These are phyloP conservation scores for Solanum verrucosum DNA, from an alignment of 257 asterid genomes.

Conservation along the genomic window DNA sequence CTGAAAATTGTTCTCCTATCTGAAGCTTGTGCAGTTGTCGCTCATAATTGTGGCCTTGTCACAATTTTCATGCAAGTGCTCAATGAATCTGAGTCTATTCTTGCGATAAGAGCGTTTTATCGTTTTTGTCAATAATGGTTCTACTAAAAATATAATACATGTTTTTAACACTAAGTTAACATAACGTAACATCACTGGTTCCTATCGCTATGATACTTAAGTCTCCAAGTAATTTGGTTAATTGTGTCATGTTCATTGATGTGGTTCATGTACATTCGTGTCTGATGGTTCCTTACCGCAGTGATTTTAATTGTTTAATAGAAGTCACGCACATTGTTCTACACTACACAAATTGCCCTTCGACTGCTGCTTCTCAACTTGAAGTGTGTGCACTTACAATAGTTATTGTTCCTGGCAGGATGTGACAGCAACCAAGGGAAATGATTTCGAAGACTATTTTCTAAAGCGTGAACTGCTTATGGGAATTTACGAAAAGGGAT, in stretches of 20 bases:
- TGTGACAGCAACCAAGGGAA: slow-evolving; percentile 93
- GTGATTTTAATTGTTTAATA: not conserved
- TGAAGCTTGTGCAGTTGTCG: not conserved
- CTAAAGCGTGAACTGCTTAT: slow-evolving; percentile 81
- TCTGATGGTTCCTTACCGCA: not conserved
- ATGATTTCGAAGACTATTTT: slow-evolving; percentile 83
- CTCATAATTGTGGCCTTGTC: not conserved
- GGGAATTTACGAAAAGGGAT: slow-evolving; percentile 96
- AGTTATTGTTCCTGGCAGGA: slow-evolving; percentile 38
- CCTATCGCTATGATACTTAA: not conserved
- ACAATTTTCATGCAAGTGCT: not conserved
- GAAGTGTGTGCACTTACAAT: not conserved
- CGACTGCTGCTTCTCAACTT: not conserved
- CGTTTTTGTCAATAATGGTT: not conserved
- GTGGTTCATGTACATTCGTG: not conserved
- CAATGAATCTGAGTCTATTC: not conserved
- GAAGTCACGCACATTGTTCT: not conserved
- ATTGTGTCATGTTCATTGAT: not conserved
- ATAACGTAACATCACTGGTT: not conserved
- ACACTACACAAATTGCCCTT: not conserved
- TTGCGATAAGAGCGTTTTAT: not conserved
- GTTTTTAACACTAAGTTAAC: not conserved
- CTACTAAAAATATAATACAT: not conserved
- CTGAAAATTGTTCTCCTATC: not conserved
- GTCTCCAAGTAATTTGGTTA: not conserved